Evolutionary conservation across 345 rosid genomes (phyloP).

Genomic region (Jatropha curcas): DNA sequence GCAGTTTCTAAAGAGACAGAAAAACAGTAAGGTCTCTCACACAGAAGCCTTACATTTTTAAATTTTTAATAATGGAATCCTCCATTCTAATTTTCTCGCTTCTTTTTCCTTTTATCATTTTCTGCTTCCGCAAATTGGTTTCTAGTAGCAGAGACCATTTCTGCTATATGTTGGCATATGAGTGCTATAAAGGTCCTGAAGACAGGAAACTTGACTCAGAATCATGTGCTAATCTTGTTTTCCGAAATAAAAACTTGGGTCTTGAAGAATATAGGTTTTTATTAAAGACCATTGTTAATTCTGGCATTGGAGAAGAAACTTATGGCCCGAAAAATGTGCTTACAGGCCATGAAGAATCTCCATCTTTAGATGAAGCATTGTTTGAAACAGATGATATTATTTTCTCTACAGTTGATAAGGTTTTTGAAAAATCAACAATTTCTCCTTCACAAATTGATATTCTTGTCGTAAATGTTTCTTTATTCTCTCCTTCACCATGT

Average conservation of each 20-base stretch:
- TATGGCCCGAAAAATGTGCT: conserved; percentile 59
- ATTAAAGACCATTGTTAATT: conserved; percentile 51
- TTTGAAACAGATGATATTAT: conserved; percentile 60
- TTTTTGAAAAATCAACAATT: conserved; percentile 46
- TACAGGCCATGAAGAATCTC: conserved; percentile 49
- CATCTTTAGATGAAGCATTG: conserved; percentile 40
- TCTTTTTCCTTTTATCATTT: conserved; percentile 29
- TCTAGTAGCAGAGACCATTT: conserved; percentile 33
- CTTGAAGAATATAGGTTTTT: conserved; percentile 68
- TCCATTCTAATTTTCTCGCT: conserved; percentile 27
- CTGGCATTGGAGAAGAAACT: conserved; percentile 75
- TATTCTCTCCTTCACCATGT: conserved; percentile 69
- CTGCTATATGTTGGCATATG: conserved; percentile 71
- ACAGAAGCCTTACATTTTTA: no score
- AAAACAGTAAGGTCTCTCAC: no score
- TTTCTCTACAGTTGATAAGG: conserved; percentile 54
- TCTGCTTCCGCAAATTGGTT: conserved; percentile 32
- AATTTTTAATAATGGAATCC: conserved; percentile 44
- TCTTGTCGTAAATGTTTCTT: conserved; percentile 62
- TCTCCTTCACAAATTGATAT: conserved; percentile 60
- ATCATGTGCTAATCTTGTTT: conserved; percentile 40
- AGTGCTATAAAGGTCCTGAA: conserved; percentile 54
- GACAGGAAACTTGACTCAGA: conserved; percentile 55
- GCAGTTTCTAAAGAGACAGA: no score
- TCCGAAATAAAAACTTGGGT: conserved; percentile 56